A percentile compares a stretch with the other conserved stretches of the same genome.
Evolutionary conservation across 2,329 filamentous ascomycete species (phyloP).

Genomic region (Fusarium metavorans): DNA sequence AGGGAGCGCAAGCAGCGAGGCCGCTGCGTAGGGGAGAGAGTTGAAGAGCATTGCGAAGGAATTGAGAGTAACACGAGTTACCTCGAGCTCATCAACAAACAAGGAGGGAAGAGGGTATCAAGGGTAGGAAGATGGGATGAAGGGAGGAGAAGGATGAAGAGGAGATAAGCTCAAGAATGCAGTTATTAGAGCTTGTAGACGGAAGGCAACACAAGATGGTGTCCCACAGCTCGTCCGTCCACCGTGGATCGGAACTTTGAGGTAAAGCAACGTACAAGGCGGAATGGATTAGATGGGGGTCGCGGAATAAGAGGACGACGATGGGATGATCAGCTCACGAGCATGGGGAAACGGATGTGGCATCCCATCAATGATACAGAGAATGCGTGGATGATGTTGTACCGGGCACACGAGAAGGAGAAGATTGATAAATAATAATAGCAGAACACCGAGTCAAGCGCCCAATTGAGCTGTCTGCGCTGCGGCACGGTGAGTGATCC

Average conservation of each 20-base stretch:
- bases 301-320: slow-evolving; percentile 24
- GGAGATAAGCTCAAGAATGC: background rate
- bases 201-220: background rate
- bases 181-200: slow-evolving; percentile 13
- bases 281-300: slow-evolving; percentile 11
- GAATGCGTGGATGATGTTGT: slow-evolving; percentile 8
- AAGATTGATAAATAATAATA: slow-evolving; percentile 6
- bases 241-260: slow-evolving; percentile 6
- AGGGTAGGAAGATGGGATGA: background rate
- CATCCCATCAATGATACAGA: background rate
- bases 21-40: slow-evolving; percentile 24
- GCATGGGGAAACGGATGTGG: background rate
- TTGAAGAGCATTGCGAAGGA: slow-evolving; percentile 33
- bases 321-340: slow-evolving; percentile 20
- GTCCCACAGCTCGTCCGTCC: slow-evolving; percentile 2
- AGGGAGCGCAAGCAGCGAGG: slow-evolving; percentile 32
- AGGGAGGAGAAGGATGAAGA: background rate
- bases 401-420: slow-evolving; percentile 7
- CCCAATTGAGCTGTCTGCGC: background rate
- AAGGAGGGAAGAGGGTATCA: background rate
- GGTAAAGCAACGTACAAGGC: background rate
- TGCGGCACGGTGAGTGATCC: background rate
- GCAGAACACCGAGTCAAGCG: slow-evolving; percentile 17
- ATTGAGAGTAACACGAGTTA: background rate
- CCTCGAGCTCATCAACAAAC: slow-evolving; percentile 14